phyloP scores from a whole-genome alignment of 2,329 filamentous ascomycete species.

The Calonectria hongkongensis region DNA sequence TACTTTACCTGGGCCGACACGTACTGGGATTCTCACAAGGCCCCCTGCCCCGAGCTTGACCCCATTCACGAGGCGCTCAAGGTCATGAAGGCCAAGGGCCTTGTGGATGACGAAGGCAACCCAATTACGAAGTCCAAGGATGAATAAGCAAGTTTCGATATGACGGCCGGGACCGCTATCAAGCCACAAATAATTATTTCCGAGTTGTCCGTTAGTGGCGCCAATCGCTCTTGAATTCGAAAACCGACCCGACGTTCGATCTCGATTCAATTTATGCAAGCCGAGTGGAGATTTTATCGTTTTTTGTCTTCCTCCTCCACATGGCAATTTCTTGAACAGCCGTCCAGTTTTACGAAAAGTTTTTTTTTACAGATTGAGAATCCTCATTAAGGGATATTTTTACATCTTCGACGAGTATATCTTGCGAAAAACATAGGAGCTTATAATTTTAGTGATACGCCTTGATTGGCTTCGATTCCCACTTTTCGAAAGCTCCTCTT shows the following conservation, averaged over 20 bases:
- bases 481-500: conserved; percentile 13
- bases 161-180: conserved; percentile 2
- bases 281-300: background rate
- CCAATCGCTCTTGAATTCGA: background rate
- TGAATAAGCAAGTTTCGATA: conserved; percentile 43
- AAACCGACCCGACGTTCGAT: background rate
- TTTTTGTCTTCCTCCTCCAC: too few relatives aligned
- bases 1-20: conserved; percentile 69
- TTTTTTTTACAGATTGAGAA: background rate
- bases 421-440: conserved; percentile 15
- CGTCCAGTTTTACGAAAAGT: background rate
- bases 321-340: background rate
- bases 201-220: background rate
- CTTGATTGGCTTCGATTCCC: conserved; percentile 20
- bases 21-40: conserved; percentile 66
- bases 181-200: background rate
- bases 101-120: conserved; percentile 66
- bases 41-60: conserved; percentile 65
- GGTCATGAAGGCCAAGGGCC: conserved; percentile 66
- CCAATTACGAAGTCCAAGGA: conserved; percentile 59
- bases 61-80: conserved; percentile 66
- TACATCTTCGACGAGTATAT: conserved; percentile 19
- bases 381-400: conserved; percentile 13
- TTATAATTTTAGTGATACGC: conserved; percentile 28
- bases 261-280: background rate